Conservation (phyloP, 805 yeast genomes). For the Candida succiphila region DNA sequence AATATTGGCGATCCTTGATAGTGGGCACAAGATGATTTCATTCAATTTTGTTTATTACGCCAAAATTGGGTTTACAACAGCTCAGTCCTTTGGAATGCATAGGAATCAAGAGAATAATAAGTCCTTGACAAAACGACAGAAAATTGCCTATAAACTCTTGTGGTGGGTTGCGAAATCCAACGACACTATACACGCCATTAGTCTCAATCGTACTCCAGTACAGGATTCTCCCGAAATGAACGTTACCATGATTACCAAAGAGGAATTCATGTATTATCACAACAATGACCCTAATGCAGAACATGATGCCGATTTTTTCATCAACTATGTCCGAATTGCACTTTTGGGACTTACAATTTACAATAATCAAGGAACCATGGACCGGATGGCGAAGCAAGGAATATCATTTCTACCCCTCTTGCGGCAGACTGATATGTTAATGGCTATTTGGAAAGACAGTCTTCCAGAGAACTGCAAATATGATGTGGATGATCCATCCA, state of each 20-base stretch:
- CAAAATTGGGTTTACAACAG: conserved; percentile 56
- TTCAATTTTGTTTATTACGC: conserved; percentile 73
- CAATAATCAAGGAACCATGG: conserved; percentile 45
- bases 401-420: conserved; percentile 32
- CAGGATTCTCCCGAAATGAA: background rate
- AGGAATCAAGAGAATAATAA: conserved; percentile 22
- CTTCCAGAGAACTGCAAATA: conserved; percentile 53
- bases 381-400: conserved; percentile 23
- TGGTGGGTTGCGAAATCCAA: conserved; percentile 64
- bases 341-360: conserved; percentile 46
- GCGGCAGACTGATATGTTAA: conserved; percentile 58
- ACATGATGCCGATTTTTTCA: background rate
- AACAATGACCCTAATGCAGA: background rate
- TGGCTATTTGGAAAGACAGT: conserved; percentile 65
- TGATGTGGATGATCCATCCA: conserved; percentile 30
- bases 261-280: background rate
- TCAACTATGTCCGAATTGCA: background rate
- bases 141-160: conserved; percentile 48
- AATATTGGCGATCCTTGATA: conserved; percentile 29
- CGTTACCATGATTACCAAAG: background rate
- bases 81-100: conserved; percentile 72
- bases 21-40: background rate
- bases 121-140: conserved; percentile 7
- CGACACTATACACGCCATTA: conserved; percentile 57
- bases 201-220: conserved; percentile 53